A percentile compares a stretch with the other conserved stretches of the same genome.
These are phyloP conservation scores for Thelonectria discophora DNA, from an alignment of 2,329 filamentous ascomycete species.

Conservation along the genomic window DNA sequence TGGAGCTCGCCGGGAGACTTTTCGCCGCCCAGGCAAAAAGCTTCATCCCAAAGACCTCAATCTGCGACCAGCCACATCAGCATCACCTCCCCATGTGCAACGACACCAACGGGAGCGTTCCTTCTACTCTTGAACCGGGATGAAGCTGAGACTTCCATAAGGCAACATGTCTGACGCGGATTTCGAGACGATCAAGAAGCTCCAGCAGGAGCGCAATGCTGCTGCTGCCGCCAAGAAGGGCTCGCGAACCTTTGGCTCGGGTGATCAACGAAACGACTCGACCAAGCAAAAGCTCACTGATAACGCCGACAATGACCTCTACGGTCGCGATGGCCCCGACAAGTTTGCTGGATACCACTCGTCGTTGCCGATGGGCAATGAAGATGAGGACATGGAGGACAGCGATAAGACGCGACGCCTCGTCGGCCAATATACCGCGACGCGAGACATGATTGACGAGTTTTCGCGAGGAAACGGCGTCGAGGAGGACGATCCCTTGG, in stretches of 20 bases:
- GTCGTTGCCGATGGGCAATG: slow-evolving; percentile 82
- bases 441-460: slow-evolving; percentile 90
- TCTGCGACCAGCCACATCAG: slow-evolving; percentile 43
- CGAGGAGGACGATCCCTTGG: slow-evolving; percentile 90
- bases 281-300: slow-evolving; percentile 94
- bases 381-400: slow-evolving; percentile 81
- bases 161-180: slow-evolving; percentile 77
- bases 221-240: slow-evolving; percentile 80
- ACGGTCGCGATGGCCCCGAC: slow-evolving; percentile 79
- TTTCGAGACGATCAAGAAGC: slow-evolving; percentile 86
- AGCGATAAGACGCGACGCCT: slow-evolving; percentile 78
- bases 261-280: slow-evolving; percentile 84
- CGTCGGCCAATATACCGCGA: slow-evolving; percentile 95
- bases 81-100: slow-evolving; percentile 49
- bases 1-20: slow-evolving; percentile 37
- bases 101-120: slow-evolving; percentile 46
- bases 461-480: slow-evolving; percentile 86
- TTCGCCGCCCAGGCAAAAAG: slow-evolving; percentile 46
- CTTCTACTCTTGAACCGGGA: slow-evolving; percentile 54
- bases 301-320: slow-evolving; percentile 86
- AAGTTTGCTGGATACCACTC: slow-evolving; percentile 91
- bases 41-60: slow-evolving; percentile 40
- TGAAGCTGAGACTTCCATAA: slow-evolving; percentile 50
- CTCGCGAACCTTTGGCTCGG: slow-evolving; percentile 79
- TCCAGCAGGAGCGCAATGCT: slow-evolving; percentile 93